Evolutionary conservation across 164 flowering plant species (phyloP).

Genomic region (Macadamia tetraphylla): DNA sequence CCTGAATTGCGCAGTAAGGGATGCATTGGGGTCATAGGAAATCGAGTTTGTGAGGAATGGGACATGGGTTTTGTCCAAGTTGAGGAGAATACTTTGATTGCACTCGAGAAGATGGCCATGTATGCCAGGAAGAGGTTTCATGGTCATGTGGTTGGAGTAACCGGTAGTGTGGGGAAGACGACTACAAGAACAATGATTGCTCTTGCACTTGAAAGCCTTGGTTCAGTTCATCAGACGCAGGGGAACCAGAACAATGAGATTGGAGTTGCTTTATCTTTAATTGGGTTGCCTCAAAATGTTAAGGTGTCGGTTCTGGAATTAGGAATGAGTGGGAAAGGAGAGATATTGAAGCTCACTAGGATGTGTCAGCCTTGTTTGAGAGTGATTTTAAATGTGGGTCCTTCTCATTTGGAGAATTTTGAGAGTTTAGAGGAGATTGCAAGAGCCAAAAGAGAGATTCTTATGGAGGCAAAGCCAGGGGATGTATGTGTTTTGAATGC

Average conservation of each 20-base stretch:
- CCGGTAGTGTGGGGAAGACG: constrained; percentile 35
- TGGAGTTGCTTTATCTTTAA: constrained; percentile 29
- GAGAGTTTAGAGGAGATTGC: constrained; percentile 26
- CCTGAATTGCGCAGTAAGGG: constrained; percentile 18
- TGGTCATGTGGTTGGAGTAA: constrained; percentile 21
- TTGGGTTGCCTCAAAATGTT: constrained; percentile 21
- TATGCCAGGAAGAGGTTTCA: constrained; percentile 25
- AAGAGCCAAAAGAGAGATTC: constrained; percentile 30
- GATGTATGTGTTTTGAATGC: constrained; percentile 32
- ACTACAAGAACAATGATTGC: constrained; percentile 34
- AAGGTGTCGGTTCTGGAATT: constrained; percentile 27
- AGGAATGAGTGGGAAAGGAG: constrained; percentile 33
- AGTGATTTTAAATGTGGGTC: constrained; percentile 33
- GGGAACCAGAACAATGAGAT: constrained; percentile 28
- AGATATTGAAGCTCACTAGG: constrained; percentile 33
- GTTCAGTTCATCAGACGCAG: constrained; percentile 21
- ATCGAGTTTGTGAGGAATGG: constrained; percentile 27
- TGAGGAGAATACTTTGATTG: constrained; percentile 14
- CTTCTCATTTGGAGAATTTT: constrained; percentile 31
- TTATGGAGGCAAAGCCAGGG: constrained; percentile 27
- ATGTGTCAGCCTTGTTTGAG: constrained; percentile 25
- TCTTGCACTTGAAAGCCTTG: constrained; percentile 26
- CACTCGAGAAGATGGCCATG: constrained; percentile 28
- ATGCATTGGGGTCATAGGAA: constrained; percentile 30
- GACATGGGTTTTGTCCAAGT: constrained; percentile 29